Evolutionary conservation across 106 monocot genomes (phyloP), one percentile per base, ranked within the genome.

Genomic region (Allium fistulosum): DNA sequence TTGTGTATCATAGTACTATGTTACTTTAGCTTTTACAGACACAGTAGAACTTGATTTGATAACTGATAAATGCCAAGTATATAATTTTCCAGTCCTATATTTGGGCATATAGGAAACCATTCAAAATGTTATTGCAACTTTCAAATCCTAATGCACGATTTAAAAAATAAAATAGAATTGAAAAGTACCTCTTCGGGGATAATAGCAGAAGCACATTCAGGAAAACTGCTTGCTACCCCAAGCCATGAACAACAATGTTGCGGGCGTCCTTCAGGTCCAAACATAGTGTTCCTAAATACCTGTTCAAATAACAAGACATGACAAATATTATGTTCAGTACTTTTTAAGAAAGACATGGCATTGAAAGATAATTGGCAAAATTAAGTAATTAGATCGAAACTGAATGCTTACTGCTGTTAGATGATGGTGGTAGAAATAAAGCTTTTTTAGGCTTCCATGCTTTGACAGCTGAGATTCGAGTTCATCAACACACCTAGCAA

Each of bases 241-340:
- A 99, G 93, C 97, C 97, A 99, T 12, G 97, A 89, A 81, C 86
- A 92, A 68, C 97, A 99, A 71, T 99, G 97, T 17, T 99, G 90
- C 66, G 97, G 93, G 28, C 80, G 92, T 50, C 97, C 97, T 79
- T 99, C 92, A 10, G 97, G 97, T 69, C 97, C 97, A 81, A 99
- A 99, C 92, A 99, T 99, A 53, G 97, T 99, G 73, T 93, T 99
- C 71, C 92, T 86, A 53, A 99, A 99, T 12, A 99, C 97, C 97
- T 99, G 87, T 65, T 71, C 65, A 18, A 66, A 53, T 26, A 18
- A 53, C 57, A 69, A 15, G 48, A 17, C 17, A 62, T 55, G 37
- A 37, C 2, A 37, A 22, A 37, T 37, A 37, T 37, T 37, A 37
- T 37, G 37, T 37, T 37, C 2, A 37, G 4, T 37, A 5, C 37